These are phyloP conservation scores for Chrysosporium keratinophilum DNA, from an alignment of 2,329 filamentous ascomycete species.

Conservation along the genomic window DNA sequence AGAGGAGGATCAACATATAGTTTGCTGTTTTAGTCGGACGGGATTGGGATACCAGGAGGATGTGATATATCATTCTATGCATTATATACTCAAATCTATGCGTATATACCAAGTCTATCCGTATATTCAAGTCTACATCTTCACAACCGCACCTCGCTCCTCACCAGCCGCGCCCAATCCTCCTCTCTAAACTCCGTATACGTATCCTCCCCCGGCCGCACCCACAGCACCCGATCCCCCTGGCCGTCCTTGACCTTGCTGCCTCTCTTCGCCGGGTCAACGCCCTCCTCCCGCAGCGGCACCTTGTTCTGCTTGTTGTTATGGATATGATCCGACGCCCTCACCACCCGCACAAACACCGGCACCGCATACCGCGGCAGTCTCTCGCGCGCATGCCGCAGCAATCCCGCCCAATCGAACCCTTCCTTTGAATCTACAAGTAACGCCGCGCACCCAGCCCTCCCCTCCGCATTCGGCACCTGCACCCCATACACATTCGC, in stretches of 20 bases:
- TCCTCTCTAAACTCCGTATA: conserved; percentile 50
- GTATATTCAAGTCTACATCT: too few species aligned
- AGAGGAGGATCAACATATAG: conserved; percentile 3
- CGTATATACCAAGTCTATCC: not conserved
- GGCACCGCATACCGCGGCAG: conserved; percentile 67
- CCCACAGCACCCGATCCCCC: conserved; percentile 43
- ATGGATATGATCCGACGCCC: conserved; percentile 40
- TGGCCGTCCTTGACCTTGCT: conserved; percentile 36
- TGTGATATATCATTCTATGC: too few species aligned
- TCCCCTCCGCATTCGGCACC: conserved; percentile 56
- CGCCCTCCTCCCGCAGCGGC: conserved; percentile 55
- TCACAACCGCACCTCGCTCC: conserved; percentile 40
- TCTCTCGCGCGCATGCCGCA: conserved; percentile 48
- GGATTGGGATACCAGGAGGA: too few species aligned
- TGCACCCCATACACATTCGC: conserved; percentile 61
- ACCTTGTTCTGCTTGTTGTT: conserved; percentile 77
- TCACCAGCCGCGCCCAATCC: conserved; percentile 48
- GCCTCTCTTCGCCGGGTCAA: conserved; percentile 45
- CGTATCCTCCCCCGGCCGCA: conserved; percentile 35
- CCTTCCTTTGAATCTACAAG: conserved; percentile 44
- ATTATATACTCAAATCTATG: too few species aligned
- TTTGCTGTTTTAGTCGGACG: not conserved
- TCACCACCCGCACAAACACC: conserved; percentile 57
- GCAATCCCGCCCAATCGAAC: conserved; percentile 52
- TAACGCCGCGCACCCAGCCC: conserved; percentile 52